Evolutionary conservation across 176 grass and related monocot genomes (phyloP).

Genomic region (Paspalum vaginatum): DNA sequence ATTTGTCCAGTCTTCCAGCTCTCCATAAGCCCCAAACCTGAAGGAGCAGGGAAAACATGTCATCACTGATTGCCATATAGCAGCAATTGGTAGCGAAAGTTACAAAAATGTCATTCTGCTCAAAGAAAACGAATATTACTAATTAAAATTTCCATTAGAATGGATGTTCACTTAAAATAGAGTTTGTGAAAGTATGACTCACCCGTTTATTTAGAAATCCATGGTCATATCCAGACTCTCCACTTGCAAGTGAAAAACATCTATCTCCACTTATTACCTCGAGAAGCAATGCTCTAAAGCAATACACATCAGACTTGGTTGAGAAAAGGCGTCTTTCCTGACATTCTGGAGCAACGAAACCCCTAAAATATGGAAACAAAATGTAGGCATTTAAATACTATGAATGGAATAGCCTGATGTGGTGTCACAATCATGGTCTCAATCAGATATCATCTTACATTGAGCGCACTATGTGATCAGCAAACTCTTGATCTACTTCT

Average conservation of each 20-base stretch:
- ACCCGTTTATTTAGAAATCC: slow-evolving; percentile 33
- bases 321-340: slow-evolving; percentile 25
- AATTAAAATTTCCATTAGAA: too few species aligned
- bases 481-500: slow-evolving; percentile 2
- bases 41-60: background rate
- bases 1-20: slow-evolving; percentile 16
- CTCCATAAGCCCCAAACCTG: slow-evolving; percentile 28
- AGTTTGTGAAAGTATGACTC: background rate
- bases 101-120: background rate
- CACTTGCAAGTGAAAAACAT: slow-evolving; percentile 29
- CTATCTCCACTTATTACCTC: slow-evolving; percentile 30
- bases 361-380: slow-evolving; percentile 30
- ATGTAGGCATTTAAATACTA: background rate
- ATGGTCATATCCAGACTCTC: slow-evolving; percentile 10
- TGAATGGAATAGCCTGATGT: background rate
- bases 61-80: background rate
- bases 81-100: too few species aligned
- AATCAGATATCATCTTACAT: slow-evolving; percentile 12
- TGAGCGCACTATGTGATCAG: slow-evolving; percentile 24
- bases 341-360: slow-evolving; percentile 42
- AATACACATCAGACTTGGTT: slow-evolving; percentile 41
- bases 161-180: too few species aligned
- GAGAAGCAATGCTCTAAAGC: slow-evolving; percentile 41
- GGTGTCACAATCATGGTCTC: too few species aligned
- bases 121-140: too few species aligned